Base-by-base conservation (phyloP, 345 rosid genomes). In the Lepidium aucheri region DNA sequence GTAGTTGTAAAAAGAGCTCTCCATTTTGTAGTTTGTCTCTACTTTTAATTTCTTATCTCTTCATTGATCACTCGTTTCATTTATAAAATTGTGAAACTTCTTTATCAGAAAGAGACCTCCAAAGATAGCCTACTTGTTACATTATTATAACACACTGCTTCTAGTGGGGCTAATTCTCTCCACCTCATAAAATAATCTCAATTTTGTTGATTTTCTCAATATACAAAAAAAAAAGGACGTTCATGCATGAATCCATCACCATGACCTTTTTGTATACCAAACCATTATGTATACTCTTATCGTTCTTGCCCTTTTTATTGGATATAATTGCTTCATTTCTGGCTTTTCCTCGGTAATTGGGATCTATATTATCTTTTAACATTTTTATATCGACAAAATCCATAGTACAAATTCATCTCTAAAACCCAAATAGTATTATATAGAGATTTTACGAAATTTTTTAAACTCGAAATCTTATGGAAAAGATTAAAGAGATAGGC, bases 61-160 rank as follows among this genome's bases (percentile, higher is more conserved):
- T 65, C 67, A 50, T 65, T 46, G 75, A 53, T 70, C 65, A 72
- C 66, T 72, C 76, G 65, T 65, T 72, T 72, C 22, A 66, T 65
- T 59, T 57, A 42, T 49, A 20, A 20, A 59, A 73, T 41, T 57
- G 54, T 7, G 60, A 42, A 41, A 58, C 46, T 39, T 57, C 47
- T 65, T 72, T 73, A 40, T 72, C 71, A 42, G 72, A 72, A 72
- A 72, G 42, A 40, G 76, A 72, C 71, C 36, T 44, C 55, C 58
- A 65, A 72, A 65, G 46, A 56, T 41, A 44, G 61, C 35, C 67
- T 58, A 65, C 61, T 41, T 65, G 71, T 45, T 22, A 22, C 61
- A 72, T 64, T 72, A 72, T 72, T 65, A 42, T 65, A 50, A 51
- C 60, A 64, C 39, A 71, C 51, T 65, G 76, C 76, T 64, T 72